phyloP scores from a whole-genome alignment of 1,284 basidiomycete species.

The Trichosporon inkin region DNA sequence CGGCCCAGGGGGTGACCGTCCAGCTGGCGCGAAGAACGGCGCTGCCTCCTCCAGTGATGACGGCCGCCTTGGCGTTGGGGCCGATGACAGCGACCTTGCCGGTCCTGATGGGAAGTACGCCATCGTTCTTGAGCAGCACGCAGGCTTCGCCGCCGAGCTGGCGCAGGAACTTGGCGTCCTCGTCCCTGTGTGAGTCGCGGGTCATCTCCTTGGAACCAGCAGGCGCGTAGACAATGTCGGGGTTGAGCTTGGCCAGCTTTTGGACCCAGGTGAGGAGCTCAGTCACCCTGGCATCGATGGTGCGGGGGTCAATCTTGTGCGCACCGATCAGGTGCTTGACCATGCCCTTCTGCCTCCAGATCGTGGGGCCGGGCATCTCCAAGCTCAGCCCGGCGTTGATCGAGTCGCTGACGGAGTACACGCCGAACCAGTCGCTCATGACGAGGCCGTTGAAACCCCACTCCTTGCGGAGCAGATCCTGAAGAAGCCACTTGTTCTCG shows the following conservation, averaged over 20 bases:
- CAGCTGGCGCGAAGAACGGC: conserved; percentile 55
- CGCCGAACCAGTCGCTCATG: conserved; percentile 59
- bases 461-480: conserved; percentile 51
- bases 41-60: conserved; percentile 58
- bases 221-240: conserved; percentile 30
- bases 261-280: conserved; percentile 48
- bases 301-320: conserved; percentile 53
- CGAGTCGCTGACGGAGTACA: conserved; percentile 61
- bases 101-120: conserved; percentile 29
- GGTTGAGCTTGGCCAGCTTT: conserved; percentile 25
- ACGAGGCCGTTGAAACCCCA: conserved; percentile 68
- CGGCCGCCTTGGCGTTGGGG: conserved; percentile 57
- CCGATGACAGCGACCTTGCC: conserved; percentile 57
- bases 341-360: conserved; percentile 26
- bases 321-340: conserved; percentile 60
- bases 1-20: conserved; percentile 56
- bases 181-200: conserved; percentile 20
- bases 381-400: conserved; percentile 68
- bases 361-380: conserved; percentile 30
- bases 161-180: conserved; percentile 29
- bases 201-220: conserved; percentile 24
- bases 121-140: conserved; percentile 55
- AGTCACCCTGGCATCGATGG: conserved; percentile 25
- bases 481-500: conserved; percentile 60
- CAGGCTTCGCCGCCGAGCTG: conserved; percentile 54